Evolutionary conservation across 129 eudicot species (phyloP), one percentile per base, ranked within the genome.

Genomic region (Mikania micrantha): DNA sequence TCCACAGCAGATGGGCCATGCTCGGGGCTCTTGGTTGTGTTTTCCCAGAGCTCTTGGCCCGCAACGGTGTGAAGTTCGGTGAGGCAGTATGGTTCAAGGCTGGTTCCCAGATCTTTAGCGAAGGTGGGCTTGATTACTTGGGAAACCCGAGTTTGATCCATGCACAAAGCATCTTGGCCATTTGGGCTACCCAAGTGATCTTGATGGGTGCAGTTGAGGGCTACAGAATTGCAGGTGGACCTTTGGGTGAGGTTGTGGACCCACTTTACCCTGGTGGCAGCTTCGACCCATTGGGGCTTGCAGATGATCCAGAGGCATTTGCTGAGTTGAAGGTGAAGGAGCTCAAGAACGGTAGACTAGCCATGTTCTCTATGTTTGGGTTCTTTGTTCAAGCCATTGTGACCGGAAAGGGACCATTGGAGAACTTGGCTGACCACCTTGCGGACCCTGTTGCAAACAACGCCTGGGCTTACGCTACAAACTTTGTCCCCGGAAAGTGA

Each of bases 81-180:
- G 91, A 85, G 63, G 91, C 87, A 4, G 87, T 82, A 17, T 82
- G 91, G 91, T 85, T 85, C 85, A 85, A 85, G 83, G 91, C 91
- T 25, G 91, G 91, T 36, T 40, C 91, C 10, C 91, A 85, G 42
- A 85, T 85, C 75, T 85, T 85, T 48, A 85, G 91, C 56, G 85
- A 82, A 71, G 87, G 91, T 16, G 91, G 91, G 1, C 87, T 85
- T 54, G 91, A 85, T 75, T 82, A 82, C 68, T 64, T 85, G 74
- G 91, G 87, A 36, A 85, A 85, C 81, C 91, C 91, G 34, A 82
- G 85, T 60, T 57, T 79, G 76, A 60, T 82, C 74, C 91, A 85
- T 58, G 91, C 91, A 2, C 91, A 85, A 52, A 85, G 91, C 75
- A 85, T 85, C 57, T 76, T 85, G 79, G 91, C 91, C 42, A 85